Evolutionary conservation across 2,329 filamentous ascomycete genomes (phyloP).

Genomic region (Aspergillus sp.): DNA sequence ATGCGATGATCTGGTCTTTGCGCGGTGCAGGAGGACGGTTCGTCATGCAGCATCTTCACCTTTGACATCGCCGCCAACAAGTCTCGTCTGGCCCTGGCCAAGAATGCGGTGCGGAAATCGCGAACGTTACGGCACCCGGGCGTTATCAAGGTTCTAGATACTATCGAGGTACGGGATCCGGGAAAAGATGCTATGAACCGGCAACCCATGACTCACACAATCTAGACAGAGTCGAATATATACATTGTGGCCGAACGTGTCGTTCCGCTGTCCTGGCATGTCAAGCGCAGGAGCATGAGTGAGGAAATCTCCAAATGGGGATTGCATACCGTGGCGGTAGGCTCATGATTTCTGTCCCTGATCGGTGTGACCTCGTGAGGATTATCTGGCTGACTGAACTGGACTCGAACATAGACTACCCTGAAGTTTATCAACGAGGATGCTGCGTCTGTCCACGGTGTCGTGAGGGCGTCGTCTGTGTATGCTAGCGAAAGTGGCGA

Average conservation of each 20-base stretch:
- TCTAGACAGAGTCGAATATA: conserved; percentile 85
- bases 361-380: background rate
- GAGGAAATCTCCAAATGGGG: conserved; percentile 98
- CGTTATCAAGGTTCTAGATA: conserved; percentile 90
- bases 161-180: conserved; percentile 70
- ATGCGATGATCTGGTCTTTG: conserved; percentile 5
- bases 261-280: conserved; percentile 83
- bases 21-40: conserved; percentile 76
- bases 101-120: conserved; percentile 90
- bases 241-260: conserved; percentile 95
- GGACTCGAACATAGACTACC: conserved; percentile 62
- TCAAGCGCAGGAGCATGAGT: conserved; percentile 80
- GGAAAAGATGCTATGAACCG: background rate
- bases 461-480: conserved; percentile 78
- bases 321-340: conserved; percentile 77
- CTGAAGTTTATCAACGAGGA: conserved; percentile 96
- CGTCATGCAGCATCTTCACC: conserved; percentile 92
- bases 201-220: conserved; percentile 12
- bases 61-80: conserved; percentile 85
- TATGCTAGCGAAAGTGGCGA: conserved; percentile 96
- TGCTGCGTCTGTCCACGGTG: conserved; percentile 86
- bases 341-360: conserved; percentile 10
- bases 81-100: conserved; percentile 78
- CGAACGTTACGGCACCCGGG: conserved; percentile 91
- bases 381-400: background rate